These are phyloP conservation scores for Saccharum spontaneum DNA, from an alignment of 176 grass and related monocot species.

Conservation along the genomic window DNA sequence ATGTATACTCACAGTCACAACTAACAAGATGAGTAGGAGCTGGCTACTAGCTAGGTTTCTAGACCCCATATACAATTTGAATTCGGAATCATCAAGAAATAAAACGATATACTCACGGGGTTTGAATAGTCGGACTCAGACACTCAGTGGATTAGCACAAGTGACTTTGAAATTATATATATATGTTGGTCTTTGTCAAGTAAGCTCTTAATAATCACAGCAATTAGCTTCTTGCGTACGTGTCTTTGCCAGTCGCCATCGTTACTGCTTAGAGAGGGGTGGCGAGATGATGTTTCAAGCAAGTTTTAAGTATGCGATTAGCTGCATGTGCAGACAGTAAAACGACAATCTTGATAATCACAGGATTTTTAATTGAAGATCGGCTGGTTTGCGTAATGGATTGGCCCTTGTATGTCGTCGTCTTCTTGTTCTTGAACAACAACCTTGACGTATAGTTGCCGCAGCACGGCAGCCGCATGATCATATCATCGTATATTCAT, in stretches of 20 bases:
- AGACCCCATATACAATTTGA: not conserved
- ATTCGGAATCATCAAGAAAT: not conserved
- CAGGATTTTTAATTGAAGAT: not conserved
- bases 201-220: not conserved
- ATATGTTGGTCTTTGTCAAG: not conserved
- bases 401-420: slow-evolving; percentile 1
- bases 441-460: not conserved
- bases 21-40: not conserved
- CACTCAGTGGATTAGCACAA: not conserved
- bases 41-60: not conserved
- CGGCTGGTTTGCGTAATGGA: not conserved
- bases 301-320: slow-evolving; percentile 18
- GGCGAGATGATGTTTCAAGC: slow-evolving; percentile 29
- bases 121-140: not conserved
- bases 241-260: slow-evolving; percentile 25
- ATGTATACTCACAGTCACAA: not conserved
- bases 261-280: not conserved
- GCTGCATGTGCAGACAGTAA: slow-evolving; percentile 36
- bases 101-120: not conserved
- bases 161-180: not conserved
- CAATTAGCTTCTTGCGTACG: not conserved
- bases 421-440: slow-evolving; percentile 2
- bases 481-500: not conserved
- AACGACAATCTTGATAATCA: slow-evolving; percentile 49
- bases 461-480: not conserved